phyloP scores from a whole-genome alignment of 2,329 filamentous ascomycete species.

The Penicillium decumbens region DNA sequence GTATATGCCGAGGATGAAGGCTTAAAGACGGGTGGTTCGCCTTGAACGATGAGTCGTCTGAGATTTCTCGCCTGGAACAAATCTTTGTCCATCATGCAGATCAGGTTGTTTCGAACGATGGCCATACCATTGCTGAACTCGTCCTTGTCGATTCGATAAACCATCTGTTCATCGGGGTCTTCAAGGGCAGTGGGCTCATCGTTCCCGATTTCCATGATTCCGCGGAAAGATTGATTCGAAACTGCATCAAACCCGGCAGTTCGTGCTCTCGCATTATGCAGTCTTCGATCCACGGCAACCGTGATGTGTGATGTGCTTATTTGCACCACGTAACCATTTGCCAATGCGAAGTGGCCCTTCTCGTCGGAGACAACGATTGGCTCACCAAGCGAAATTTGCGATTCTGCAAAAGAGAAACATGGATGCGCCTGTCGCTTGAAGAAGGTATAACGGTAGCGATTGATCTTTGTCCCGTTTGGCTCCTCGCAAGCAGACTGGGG shows the following conservation, averaged over 20 bases:
- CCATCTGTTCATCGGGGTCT: conserved; percentile 49
- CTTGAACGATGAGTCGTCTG: conserved; percentile 74
- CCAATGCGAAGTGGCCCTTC: conserved; percentile 87
- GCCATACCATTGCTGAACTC: conserved; percentile 99
- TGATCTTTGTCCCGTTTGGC: conserved; percentile 71
- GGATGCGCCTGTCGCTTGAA: conserved; percentile 60
- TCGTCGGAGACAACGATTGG: conserved; percentile 97
- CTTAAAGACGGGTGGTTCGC: conserved; percentile 69
- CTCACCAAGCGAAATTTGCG: conserved; percentile 79
- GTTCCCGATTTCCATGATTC: conserved; percentile 78
- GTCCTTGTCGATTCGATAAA: conserved; percentile 90
- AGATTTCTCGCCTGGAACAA: conserved; percentile 67
- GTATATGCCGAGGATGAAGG: conserved; percentile 58
- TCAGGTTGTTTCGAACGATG: conserved; percentile 84
- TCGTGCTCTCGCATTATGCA: conserved; percentile 79
- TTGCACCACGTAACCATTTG: conserved; percentile 81
- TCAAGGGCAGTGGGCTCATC: conserved; percentile 43
- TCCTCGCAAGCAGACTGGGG: conserved; percentile 70
- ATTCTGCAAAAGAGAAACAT: conserved; percentile 82
- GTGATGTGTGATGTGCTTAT: conserved; percentile 71
- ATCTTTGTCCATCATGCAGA: conserved; percentile 82
- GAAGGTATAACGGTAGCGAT: conserved; percentile 83
- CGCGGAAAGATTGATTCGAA: conserved; percentile 78
- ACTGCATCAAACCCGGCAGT: conserved; percentile 69
- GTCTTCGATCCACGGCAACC: conserved; percentile 81